Evolutionary conservation across 805 yeast species (phyloP).

Genomic region (Metschnikowia gelsemii): DNA sequence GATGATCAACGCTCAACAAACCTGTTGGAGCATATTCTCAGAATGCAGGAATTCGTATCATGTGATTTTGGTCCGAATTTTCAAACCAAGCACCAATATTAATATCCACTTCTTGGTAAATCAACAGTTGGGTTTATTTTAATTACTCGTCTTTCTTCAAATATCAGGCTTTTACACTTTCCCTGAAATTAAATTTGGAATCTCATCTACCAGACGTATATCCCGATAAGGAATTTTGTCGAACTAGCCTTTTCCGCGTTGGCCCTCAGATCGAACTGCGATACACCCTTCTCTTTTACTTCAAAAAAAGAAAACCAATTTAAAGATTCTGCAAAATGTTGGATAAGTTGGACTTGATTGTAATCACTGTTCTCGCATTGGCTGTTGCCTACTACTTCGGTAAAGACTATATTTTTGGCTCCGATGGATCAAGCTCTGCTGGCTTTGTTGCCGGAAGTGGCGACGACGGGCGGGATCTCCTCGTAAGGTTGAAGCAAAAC

Average conservation of each 20-base stretch:
- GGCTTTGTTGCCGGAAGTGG: constrained; percentile 30
- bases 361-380: constrained; percentile 61
- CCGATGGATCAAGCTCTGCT: constrained; percentile 35
- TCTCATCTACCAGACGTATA: neutral
- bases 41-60: neutral
- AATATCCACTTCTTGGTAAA: no score
- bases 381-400: constrained; percentile 67
- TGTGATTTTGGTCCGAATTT: neutral
- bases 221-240: neutral
- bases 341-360: constrained; percentile 71
- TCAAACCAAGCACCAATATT: no score
- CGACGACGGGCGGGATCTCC: constrained; percentile 52
- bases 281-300: neutral
- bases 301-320: neutral
- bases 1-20: neutral
- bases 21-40: neutral
- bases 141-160: neutral
- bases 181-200: no score
- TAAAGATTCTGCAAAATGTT: constrained; percentile 42
- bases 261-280: neutral
- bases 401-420: constrained; percentile 49
- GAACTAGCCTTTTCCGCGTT: constrained; percentile 3
- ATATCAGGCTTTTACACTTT: no score
- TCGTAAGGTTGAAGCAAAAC: constrained; percentile 55
- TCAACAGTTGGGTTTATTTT: no score